Percentiles rank a stretch among this genome's conserved stretches.
Evolutionary conservation across 2,329 filamentous ascomycete species (phyloP).

Genomic region (Leptographium galeiforme): DNA sequence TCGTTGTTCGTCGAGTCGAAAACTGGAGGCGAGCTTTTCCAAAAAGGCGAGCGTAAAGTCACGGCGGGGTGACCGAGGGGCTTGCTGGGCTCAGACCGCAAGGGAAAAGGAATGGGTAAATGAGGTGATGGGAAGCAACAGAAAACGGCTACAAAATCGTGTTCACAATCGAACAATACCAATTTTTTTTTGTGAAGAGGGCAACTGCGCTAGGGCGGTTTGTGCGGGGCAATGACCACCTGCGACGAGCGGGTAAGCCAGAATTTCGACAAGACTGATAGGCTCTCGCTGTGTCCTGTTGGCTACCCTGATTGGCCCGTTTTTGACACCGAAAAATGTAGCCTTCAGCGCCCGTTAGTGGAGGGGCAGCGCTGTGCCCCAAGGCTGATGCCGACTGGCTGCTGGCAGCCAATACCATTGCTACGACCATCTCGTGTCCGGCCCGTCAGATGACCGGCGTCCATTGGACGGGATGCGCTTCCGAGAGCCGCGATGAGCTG

Average conservation of each 20-base stretch:
- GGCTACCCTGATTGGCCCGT: background rate
- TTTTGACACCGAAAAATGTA: too few species aligned
- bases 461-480: too few species aligned
- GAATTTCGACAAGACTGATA: constrained; percentile 2
- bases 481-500: too few species aligned
- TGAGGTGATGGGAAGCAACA: background rate
- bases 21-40: background rate
- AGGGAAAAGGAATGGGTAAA: background rate
- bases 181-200: constrained; percentile 9
- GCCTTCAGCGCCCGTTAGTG: too few species aligned
- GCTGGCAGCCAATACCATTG: too few species aligned
- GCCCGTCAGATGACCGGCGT: too few species aligned
- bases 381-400: too few species aligned
- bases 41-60: background rate
- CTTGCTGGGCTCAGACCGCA: background rate
- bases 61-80: background rate
- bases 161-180: constrained; percentile 6
- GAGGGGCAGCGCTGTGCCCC: too few species aligned
- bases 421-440: too few species aligned
- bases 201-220: constrained; percentile 10
- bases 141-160: background rate
- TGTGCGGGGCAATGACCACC: constrained; percentile 8
- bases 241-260: background rate
- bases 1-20: background rate
- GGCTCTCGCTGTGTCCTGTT: background rate